These are phyloP conservation scores for Mycena maculata DNA, from an alignment of 768 basidiomycete species.

Conservation along the genomic window DNA sequence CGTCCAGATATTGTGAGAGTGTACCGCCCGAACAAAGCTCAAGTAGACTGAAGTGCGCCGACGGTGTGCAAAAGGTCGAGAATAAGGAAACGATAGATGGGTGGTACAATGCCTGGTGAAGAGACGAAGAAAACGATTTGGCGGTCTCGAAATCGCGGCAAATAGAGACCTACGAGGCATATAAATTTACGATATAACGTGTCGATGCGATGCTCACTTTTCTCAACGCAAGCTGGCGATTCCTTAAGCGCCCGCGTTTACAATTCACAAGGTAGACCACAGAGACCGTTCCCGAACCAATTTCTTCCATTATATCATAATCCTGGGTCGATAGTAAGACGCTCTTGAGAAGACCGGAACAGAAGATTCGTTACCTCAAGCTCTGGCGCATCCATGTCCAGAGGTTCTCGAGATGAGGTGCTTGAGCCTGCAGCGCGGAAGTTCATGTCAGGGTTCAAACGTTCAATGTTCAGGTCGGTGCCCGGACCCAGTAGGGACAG, in stretches of 20 bases:
- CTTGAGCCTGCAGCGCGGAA: too few species aligned
- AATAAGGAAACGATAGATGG: conserved; percentile 61
- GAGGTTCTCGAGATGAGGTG: too few species aligned
- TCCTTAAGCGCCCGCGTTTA: conserved; percentile 56
- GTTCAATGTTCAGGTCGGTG: too few species aligned
- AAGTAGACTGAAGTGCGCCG: conserved; percentile 51
- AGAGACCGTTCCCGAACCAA: conserved; percentile 41
- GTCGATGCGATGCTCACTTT: conserved; percentile 44
- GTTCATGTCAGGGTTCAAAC: too few species aligned
- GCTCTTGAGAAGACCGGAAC: too few species aligned
- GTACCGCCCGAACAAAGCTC: conserved; percentile 59
- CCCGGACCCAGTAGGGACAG: too few species aligned
- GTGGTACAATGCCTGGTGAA: conserved; percentile 60
- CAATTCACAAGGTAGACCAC: conserved; percentile 56
- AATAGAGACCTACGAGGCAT: conserved; percentile 17
- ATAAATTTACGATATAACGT: neutral
- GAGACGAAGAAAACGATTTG: conserved; percentile 30
- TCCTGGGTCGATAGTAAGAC: conserved; percentile 39
- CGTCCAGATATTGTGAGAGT: conserved; percentile 46
- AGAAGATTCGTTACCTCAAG: too few species aligned
- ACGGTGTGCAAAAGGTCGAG: conserved; percentile 50
- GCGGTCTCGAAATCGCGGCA: conserved; percentile 22
- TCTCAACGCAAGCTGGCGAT: conserved; percentile 56
- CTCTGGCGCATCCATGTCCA: too few species aligned
- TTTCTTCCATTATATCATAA: conserved; percentile 52